phyloP scores from a whole-genome alignment of 768 basidiomycete species.

The Cantharellus cinnabarinus region DNA sequence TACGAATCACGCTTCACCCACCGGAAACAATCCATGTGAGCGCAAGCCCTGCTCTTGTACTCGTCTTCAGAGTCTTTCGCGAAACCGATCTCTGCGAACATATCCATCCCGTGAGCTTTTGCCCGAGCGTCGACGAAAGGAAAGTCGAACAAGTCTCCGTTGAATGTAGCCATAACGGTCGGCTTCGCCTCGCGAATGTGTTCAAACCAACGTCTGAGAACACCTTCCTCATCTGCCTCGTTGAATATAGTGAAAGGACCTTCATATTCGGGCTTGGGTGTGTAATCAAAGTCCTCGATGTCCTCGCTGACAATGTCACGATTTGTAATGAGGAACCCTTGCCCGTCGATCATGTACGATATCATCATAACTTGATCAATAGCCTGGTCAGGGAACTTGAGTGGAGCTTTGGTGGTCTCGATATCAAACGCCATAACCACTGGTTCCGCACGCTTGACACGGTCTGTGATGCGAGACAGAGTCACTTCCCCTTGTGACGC shows the following conservation, averaged over 20 bases:
- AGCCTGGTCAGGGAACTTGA: slow-evolving; percentile 91
- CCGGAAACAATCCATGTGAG: slow-evolving; percentile 98
- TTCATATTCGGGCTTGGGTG: slow-evolving; percentile 92
- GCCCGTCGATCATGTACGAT: slow-evolving; percentile 97
- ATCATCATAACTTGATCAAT: slow-evolving; percentile 99
- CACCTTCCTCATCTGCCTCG: slow-evolving; percentile 71
- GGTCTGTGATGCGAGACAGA: slow-evolving; percentile 50
- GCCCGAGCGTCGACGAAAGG: slow-evolving; percentile 82
- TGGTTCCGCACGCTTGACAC: slow-evolving; percentile 95
- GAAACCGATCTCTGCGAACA: slow-evolving; percentile 91
- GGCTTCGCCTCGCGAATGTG: slow-evolving; percentile 88
- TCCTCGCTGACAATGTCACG: slow-evolving; percentile 93
- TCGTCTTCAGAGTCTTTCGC: slow-evolving; percentile 81
- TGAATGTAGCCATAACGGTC: slow-evolving; percentile 94
- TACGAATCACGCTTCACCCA: slow-evolving; percentile 99
- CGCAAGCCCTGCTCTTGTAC: slow-evolving; percentile 79
- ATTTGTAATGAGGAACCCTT: slow-evolving; percentile 94
- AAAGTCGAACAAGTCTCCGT: slow-evolving; percentile 99
- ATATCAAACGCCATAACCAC: slow-evolving; percentile 99
- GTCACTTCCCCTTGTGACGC: slow-evolving; percentile 63
- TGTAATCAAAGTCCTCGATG: slow-evolving; percentile 97
- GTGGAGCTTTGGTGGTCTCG: slow-evolving; percentile 97
- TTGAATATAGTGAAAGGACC: slow-evolving; percentile 94
- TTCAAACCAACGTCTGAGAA: slow-evolving; percentile 74
- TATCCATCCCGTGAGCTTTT: slow-evolving; percentile 78